A percentile compares a stretch with the other conserved stretches of the same genome.
Evolutionary conservation across 2,329 filamentous ascomycete species (phyloP).

Genomic region (Endoconidiophora laricicola): DNA sequence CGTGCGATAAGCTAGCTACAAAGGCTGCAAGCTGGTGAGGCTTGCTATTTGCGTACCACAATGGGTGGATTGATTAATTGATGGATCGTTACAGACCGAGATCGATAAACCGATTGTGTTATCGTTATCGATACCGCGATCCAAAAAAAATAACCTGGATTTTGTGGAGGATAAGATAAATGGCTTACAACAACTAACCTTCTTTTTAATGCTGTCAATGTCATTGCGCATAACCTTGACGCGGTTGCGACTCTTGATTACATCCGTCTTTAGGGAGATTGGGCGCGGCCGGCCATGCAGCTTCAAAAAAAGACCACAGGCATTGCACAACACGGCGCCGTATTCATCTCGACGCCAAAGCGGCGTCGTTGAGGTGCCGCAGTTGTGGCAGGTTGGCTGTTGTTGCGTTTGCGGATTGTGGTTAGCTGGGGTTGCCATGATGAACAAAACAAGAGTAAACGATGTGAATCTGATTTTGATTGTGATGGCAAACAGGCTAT

Average conservation of each 20-base stretch:
- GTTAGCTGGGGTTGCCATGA: constrained; percentile 30
- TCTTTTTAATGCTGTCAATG: constrained; percentile 40
- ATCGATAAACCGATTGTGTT: constrained; percentile 2
- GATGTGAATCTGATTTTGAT: too few species aligned
- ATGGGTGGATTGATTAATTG: not conserved
- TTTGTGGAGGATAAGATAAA: not conserved
- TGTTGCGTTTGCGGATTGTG: constrained; percentile 48
- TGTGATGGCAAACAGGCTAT: too few species aligned
- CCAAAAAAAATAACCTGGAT: not conserved
- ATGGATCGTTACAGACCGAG: not conserved
- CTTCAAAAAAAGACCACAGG: constrained; percentile 93
- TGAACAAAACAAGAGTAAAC: constrained; percentile 16
- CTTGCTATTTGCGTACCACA: not conserved
- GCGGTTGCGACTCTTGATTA: constrained; percentile 97
- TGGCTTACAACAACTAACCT: constrained; percentile 35
- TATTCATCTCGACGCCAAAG: constrained; percentile 95
- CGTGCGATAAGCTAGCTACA: too few species aligned
- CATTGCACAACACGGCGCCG: constrained; percentile 93
- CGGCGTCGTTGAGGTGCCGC: constrained; percentile 84
- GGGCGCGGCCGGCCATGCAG: constrained; percentile 83
- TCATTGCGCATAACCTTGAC: constrained; percentile 77
- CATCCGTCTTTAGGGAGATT: constrained; percentile 94
- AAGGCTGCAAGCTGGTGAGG: not conserved
- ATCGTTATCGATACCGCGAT: constrained; percentile 8
- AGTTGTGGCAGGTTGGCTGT: constrained; percentile 85